Conservation (phyloP, 2,329 filamentous ascomycete genomes). For the Trichoderma gracile region DNA sequence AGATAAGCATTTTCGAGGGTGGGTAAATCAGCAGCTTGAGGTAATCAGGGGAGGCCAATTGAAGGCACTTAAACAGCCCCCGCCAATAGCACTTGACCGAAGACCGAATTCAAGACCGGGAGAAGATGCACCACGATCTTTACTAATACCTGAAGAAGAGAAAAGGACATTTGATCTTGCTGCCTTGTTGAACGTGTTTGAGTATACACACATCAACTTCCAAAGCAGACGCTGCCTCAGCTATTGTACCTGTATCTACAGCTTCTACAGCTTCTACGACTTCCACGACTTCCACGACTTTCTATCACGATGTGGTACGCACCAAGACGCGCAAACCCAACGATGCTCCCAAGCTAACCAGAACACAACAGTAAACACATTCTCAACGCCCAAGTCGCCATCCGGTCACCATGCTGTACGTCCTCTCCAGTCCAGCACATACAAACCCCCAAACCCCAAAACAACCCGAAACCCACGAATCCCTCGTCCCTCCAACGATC, state of each 20-base stretch:
- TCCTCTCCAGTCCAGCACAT: conserved; percentile 27
- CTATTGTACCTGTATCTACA: too few relatives aligned
- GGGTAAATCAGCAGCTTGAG: too few relatives aligned
- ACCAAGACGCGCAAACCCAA: neutral
- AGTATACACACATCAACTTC: too few relatives aligned
- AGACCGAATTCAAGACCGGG: too few relatives aligned
- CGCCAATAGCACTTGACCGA: conserved; percentile 2
- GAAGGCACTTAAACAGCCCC: conserved; percentile 11
- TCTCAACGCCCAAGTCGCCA: conserved; percentile 94
- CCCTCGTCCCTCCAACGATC: neutral
- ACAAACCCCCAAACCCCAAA: too few relatives aligned
- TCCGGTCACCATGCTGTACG: conserved; percentile 93
- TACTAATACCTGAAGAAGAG: too few relatives aligned
- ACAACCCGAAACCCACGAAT: neutral
- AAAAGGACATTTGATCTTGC: too few relatives aligned
- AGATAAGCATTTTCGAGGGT: neutral
- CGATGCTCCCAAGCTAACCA: conserved; percentile 1
- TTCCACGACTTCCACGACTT: neutral
- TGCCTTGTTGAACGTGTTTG: too few relatives aligned
- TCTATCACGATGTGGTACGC: conserved; percentile 24
- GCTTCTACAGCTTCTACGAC: too few relatives aligned
- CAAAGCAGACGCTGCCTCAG: too few relatives aligned
- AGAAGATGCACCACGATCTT: too few relatives aligned
- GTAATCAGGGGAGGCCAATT: too few relatives aligned
- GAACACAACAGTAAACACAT: conserved; percentile 79